A percentile compares a stretch with the other conserved stretches of the same genome.
Evolutionary conservation across 2,329 filamentous ascomycete species (phyloP).

Genomic region (Fusarium sulawesiense): DNA sequence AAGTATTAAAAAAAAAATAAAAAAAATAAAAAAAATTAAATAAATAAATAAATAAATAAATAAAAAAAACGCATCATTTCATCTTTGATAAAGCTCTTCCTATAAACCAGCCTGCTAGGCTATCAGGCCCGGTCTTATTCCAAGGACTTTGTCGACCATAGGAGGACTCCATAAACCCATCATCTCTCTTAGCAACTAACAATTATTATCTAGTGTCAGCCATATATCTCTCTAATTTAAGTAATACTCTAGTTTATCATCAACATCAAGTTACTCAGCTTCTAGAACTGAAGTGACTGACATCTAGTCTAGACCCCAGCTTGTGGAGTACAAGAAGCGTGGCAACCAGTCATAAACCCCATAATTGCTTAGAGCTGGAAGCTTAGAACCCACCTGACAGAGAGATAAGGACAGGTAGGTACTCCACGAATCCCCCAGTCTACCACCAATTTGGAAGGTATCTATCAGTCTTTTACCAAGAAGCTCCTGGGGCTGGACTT

Average conservation of each 20-base stretch:
- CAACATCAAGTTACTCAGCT: slow-evolving; percentile 11
- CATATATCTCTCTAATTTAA: neutral
- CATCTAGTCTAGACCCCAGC: slow-evolving; percentile 20
- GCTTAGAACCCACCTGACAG: neutral
- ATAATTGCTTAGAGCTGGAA: slow-evolving; percentile 18
- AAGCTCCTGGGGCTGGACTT: neutral
- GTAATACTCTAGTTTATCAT: neutral
- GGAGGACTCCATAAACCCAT: neutral
- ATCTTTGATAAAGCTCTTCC: neutral
- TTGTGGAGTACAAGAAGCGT: slow-evolving; percentile 21
- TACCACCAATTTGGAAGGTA: slow-evolving; percentile 46
- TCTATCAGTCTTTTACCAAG: slow-evolving; percentile 5
- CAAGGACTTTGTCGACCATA: neutral
- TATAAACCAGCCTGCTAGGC: neutral
- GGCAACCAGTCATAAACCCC: slow-evolving; percentile 38
- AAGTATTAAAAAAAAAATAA: neutral
- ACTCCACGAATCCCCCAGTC: slow-evolving; percentile 29
- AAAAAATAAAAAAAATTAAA: too few species aligned
- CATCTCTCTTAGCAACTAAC: neutral
- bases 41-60: too few species aligned
- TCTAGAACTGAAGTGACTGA: slow-evolving; percentile 24
- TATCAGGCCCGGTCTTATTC: neutral
- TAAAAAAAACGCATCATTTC: neutral
- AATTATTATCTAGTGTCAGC: neutral
- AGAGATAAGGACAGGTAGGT: slow-evolving; percentile 29